Percentiles rank a stretch among this genome's conserved stretches.
Conservation (phyloP, 176 grass and related monocot genomes). For the Musa schizocarpa region DNA sequence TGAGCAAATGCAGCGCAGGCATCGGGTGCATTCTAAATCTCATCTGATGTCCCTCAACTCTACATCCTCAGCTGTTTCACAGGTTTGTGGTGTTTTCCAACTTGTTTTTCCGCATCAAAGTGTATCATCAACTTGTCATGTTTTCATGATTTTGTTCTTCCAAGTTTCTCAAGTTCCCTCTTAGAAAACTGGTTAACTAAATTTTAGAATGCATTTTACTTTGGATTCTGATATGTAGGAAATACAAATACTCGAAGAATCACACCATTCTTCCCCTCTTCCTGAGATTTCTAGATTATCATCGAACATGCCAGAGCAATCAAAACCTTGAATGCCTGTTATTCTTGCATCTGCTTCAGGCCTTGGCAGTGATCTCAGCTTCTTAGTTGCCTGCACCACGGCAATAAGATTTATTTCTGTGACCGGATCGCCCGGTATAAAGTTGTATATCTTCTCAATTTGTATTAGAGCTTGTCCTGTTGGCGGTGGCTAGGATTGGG, state of each 20-base stretch:
- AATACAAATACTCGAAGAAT: conserved; percentile 69
- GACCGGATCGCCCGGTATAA: not conserved
- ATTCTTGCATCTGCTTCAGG: not conserved
- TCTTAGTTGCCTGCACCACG: not conserved
- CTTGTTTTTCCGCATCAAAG: no score
- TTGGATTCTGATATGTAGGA: conserved; percentile 49
- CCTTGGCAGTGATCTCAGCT: not conserved
- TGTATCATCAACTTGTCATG: no score
- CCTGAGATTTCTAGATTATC: conserved; percentile 40
- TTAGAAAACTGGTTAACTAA: not conserved
- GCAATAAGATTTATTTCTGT: not conserved
- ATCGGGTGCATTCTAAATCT: conserved; percentile 44
- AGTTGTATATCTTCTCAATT: conserved; percentile 31
- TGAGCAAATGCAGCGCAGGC: conserved; percentile 51
- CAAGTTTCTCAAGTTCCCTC: not conserved
- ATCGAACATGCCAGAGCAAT: conserved; percentile 49
- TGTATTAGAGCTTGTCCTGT: conserved; percentile 49
- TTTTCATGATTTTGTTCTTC: not conserved
- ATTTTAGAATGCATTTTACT: conserved; percentile 15
- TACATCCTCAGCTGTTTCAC: not conserved
- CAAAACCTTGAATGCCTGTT: conserved; percentile 20
- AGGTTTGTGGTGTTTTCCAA: not conserved
- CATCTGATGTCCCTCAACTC: not conserved
- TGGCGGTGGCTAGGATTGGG: conserved; percentile 28
- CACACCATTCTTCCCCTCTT: conserved; percentile 20